phyloP scores from a whole-genome alignment of 345 rosid species.

The Citrus maxima region DNA sequence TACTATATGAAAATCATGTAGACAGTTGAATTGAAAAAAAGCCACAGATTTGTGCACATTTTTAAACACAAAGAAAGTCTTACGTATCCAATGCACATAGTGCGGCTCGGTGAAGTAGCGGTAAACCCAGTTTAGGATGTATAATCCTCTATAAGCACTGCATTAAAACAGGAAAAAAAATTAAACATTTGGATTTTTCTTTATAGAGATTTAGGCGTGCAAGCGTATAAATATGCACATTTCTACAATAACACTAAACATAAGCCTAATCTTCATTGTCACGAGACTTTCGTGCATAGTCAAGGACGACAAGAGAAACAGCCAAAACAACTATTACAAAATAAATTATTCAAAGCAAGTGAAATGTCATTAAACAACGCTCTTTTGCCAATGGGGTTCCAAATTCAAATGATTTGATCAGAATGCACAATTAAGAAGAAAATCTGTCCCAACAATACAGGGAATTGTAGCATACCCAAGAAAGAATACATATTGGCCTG shows the following conservation, averaged over 20 bases:
- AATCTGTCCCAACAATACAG: background rate
- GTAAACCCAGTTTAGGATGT: slow-evolving; percentile 65
- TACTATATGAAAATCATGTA: no score
- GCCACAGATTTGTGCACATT: background rate
- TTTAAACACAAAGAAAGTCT: slow-evolving; percentile 8
- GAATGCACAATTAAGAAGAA: background rate
- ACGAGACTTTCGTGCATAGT: background rate
- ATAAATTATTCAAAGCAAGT: background rate
- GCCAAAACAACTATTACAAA: background rate
- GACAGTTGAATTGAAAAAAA: background rate
- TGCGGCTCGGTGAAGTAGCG: slow-evolving; percentile 62
- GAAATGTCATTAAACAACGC: background rate
- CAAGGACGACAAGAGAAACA: background rate
- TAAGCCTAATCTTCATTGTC: background rate
- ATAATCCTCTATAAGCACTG: slow-evolving; percentile 62
- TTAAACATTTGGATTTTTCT: background rate
- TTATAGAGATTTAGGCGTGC: background rate
- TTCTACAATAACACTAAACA: background rate
- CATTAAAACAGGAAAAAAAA: slow-evolving; percentile 3
- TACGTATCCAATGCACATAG: slow-evolving; percentile 63
- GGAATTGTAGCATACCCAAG: slow-evolving; percentile 51
- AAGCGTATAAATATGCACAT: background rate
- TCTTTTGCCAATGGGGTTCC: background rate
- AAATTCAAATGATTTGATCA: background rate
- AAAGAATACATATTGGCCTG: slow-evolving; percentile 73